Evolutionary conservation across 2,329 filamentous ascomycete genomes (phyloP).

Genomic region (Xylaria sp.): DNA sequence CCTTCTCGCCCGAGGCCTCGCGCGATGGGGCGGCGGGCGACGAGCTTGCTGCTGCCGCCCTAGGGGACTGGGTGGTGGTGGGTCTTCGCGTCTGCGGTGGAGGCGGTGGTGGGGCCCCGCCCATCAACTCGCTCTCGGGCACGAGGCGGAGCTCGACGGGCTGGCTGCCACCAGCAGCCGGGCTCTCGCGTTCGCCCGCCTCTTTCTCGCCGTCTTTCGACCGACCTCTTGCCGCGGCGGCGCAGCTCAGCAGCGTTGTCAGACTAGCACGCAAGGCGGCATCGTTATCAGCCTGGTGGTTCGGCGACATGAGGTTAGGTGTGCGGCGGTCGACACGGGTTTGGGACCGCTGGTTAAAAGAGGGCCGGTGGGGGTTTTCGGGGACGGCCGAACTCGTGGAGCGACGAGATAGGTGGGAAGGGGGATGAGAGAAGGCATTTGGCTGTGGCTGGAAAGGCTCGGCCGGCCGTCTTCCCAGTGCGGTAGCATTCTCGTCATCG

Average conservation of each 20-base stretch:
- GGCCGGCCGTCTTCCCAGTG: slow-evolving; percentile 63
- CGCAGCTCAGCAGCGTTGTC: slow-evolving; percentile 94
- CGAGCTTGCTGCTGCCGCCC: too few relatives aligned
- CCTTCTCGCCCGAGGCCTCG: slow-evolving; percentile 44
- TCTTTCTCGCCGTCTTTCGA: slow-evolving; percentile 62
- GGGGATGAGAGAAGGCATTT: slow-evolving; percentile 88
- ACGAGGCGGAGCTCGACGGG: slow-evolving; percentile 63
- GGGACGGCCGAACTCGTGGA: slow-evolving; percentile 53
- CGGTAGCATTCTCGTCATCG: slow-evolving; percentile 79
- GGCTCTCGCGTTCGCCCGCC: slow-evolving; percentile 42
- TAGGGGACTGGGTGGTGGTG: slow-evolving; percentile 22
- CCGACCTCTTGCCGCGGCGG: slow-evolving; percentile 82
- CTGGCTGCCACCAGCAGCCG: slow-evolving; percentile 52
- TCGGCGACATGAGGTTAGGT: slow-evolving; percentile 70
- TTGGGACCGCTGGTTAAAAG: slow-evolving; percentile 52
- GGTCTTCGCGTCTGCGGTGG: slow-evolving; percentile 25
- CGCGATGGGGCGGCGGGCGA: slow-evolving; percentile 20
- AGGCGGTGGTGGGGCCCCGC: slow-evolving; percentile 36
- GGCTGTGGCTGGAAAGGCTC: slow-evolving; percentile 82
- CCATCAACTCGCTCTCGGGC: slow-evolving; percentile 62
- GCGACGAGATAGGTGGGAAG: slow-evolving; percentile 53
- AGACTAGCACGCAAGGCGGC: slow-evolving; percentile 88
- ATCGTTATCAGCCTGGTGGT: slow-evolving; percentile 85
- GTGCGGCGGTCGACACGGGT: slow-evolving; percentile 49
- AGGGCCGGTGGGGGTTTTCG: slow-evolving; percentile 53